These are phyloP conservation scores for Boletus bicolor DNA, from an alignment of 768 basidiomycete genomes.

Conservation along the genomic window DNA sequence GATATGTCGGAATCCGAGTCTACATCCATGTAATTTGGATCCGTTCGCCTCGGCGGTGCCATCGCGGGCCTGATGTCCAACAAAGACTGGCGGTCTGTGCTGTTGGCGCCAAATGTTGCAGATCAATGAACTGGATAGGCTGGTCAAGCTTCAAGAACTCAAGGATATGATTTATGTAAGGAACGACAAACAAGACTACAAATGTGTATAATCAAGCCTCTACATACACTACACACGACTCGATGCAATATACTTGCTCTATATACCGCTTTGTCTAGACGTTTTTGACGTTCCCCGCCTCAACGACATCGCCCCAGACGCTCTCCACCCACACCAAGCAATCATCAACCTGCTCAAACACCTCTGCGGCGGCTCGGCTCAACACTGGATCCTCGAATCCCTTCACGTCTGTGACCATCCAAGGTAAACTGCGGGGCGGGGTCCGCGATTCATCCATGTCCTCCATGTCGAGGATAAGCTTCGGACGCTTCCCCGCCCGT, in stretches of 20 bases:
- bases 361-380: slow-evolving; percentile 40
- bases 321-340: slow-evolving; percentile 52
- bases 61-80: slow-evolving; percentile 2
- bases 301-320: slow-evolving; percentile 51
- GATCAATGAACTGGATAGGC: not conserved
- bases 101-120: not conserved
- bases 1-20: slow-evolving; percentile 76
- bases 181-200: not conserved
- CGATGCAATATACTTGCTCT: not conserved
- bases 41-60: slow-evolving; percentile 27
- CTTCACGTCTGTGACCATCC: slow-evolving; percentile 37
- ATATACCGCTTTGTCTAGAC: not conserved
- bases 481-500: slow-evolving; percentile 25
- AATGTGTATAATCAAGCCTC: not conserved
- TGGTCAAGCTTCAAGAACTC: not conserved
- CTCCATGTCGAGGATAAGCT: slow-evolving; percentile 25
- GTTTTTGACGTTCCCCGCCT: slow-evolving; percentile 1
- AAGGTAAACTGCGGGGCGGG: not conserved
- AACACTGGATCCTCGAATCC: slow-evolving; percentile 69
- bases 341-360: slow-evolving; percentile 37
- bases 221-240: not conserved
- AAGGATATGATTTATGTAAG: not conserved
- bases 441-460: slow-evolving; percentile 14
- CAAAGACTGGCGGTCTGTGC: too few relatives aligned
- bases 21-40: slow-evolving; percentile 45